Evolutionary conservation across 2,329 filamentous ascomycete species (phyloP), one percentile per base, ranked within the genome.

Genomic region (Hyphodiscus sp.): DNA sequence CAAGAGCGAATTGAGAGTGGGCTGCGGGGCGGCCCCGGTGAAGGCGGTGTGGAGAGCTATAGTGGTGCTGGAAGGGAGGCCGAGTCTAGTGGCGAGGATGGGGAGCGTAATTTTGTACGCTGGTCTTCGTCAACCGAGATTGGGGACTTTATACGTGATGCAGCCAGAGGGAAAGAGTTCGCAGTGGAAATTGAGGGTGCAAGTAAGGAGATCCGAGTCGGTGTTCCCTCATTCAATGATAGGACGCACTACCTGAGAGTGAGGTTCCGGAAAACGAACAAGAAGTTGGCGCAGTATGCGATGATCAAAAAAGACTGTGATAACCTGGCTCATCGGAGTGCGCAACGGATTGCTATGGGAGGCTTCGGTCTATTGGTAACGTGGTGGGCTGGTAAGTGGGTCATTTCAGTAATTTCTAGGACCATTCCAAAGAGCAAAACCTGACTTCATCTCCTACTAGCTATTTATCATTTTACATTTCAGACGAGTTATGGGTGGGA

Each of bases 91-190:
- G 19, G 47, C 2, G 47, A 49, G 1, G 50, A 13, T 38, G 33
- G 33, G 33, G 33, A 62, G 19, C 48, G 77, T 53, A 80, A 82
- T 51, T 94, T 92, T 74, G 89, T 96, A 2, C 84, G 90, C 29
- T 96, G 91, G 91, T 91, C 86, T 45, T 83, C 84, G 43, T 89
- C 85, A 29, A 96, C 91, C 1, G 91, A 96, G 68, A 87, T 96
- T 30, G 91, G 91, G 10, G 91, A 96, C 71, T 96, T 96, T 66
- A 94, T 96, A 60, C 83, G 90, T 9, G 91, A 96, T 67, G 91
- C 91, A 0, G 89, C 91, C 0, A 78, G 89, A 2, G 89, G 88
- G 0, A 83, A 88, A 51, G 89, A 95, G 66, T 96, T 96, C 66
- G 83, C 86, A 2, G 83, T 96, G 44, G 82, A 86, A 50, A 89